Conservation (phyloP, 2,329 filamentous ascomycete species). For the Aspergillus pseudonomiae region DNA sequence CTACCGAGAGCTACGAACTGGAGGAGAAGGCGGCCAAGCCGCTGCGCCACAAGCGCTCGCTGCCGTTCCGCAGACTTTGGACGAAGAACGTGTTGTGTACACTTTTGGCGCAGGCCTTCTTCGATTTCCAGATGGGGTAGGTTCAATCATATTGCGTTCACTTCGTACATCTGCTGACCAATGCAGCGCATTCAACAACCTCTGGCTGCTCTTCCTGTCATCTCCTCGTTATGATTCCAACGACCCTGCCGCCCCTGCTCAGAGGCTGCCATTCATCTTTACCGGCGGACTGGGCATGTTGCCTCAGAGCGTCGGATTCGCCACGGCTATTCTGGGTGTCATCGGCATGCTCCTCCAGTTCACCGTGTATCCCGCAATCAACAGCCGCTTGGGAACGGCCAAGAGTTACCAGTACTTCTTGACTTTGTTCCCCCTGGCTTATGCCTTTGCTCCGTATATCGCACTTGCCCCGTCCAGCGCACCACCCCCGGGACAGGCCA, state of each 20-base stretch:
- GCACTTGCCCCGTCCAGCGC: slow-evolving; percentile 65
- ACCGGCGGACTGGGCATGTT: slow-evolving; percentile 73
- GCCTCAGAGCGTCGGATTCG: slow-evolving; percentile 70
- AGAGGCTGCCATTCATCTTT: slow-evolving; percentile 59
- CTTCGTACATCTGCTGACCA: slow-evolving; percentile 8
- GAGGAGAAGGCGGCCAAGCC: slow-evolving; percentile 39
- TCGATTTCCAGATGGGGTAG: slow-evolving; percentile 69
- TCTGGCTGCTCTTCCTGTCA: slow-evolving; percentile 78
- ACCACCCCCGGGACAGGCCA: slow-evolving; percentile 41
- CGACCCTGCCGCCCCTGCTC: slow-evolving; percentile 46
- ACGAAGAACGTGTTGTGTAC: slow-evolving; percentile 59
- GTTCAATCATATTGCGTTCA: slow-evolving; percentile 3
- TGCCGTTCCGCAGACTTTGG: slow-evolving; percentile 57
- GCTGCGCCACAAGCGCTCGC: slow-evolving; percentile 41
- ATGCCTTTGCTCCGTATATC: slow-evolving; percentile 72
- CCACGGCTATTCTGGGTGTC: slow-evolving; percentile 73
- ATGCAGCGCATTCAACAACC: slow-evolving; percentile 70
- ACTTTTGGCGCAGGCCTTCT: slow-evolving; percentile 67
- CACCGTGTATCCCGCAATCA: slow-evolving; percentile 70
- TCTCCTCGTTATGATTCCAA: slow-evolving; percentile 61
- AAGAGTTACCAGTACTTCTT: slow-evolving; percentile 69
- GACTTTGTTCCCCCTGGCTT: slow-evolving; percentile 71
- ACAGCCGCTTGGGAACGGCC: slow-evolving; percentile 68
- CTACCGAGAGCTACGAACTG: slow-evolving; percentile 39
- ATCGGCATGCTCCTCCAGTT: slow-evolving; percentile 75